Evolutionary conservation across 768 basidiomycete species (phyloP).

Genomic region (Termitomyces sp.): DNA sequence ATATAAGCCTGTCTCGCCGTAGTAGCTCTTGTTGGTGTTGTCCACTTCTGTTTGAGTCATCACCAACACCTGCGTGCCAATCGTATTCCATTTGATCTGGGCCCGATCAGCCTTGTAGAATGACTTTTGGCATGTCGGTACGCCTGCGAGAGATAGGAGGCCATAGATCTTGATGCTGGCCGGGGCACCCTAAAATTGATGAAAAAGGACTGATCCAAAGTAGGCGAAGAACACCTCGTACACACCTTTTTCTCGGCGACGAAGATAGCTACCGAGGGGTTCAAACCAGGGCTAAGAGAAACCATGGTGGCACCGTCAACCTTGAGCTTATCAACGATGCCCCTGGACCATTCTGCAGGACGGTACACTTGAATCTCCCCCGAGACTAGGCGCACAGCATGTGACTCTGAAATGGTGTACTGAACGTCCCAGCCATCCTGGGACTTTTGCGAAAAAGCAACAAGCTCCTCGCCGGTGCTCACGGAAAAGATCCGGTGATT

Average conservation of each 20-base stretch:
- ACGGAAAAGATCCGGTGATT: constrained; percentile 90
- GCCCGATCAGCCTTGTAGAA: constrained; percentile 96
- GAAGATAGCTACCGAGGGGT: constrained; percentile 88
- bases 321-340: constrained; percentile 74
- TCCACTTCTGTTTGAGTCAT: constrained; percentile 96
- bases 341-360: constrained; percentile 75
- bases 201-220: not conserved
- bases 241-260: constrained; percentile 87
- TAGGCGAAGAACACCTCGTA: not conserved
- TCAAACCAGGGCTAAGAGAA: constrained; percentile 75
- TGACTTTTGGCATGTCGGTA: constrained; percentile 80
- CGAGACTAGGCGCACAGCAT: constrained; percentile 75
- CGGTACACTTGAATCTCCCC: constrained; percentile 81
- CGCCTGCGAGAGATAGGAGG: constrained; percentile 49
- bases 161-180: constrained; percentile 84
- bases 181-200: constrained; percentile 61
- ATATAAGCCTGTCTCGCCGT: constrained; percentile 95
- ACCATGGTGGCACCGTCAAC: constrained; percentile 80
- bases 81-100: constrained; percentile 92
- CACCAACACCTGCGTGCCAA: constrained; percentile 88
- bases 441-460: constrained; percentile 85
- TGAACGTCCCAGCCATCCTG: constrained; percentile 89
- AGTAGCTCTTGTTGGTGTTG: constrained; percentile 95
- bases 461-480: constrained; percentile 81
- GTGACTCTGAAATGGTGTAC: constrained; percentile 85